These are phyloP conservation scores for Strobilomyces confusus DNA, from an alignment of 768 basidiomycete species.

Conservation along the genomic window DNA sequence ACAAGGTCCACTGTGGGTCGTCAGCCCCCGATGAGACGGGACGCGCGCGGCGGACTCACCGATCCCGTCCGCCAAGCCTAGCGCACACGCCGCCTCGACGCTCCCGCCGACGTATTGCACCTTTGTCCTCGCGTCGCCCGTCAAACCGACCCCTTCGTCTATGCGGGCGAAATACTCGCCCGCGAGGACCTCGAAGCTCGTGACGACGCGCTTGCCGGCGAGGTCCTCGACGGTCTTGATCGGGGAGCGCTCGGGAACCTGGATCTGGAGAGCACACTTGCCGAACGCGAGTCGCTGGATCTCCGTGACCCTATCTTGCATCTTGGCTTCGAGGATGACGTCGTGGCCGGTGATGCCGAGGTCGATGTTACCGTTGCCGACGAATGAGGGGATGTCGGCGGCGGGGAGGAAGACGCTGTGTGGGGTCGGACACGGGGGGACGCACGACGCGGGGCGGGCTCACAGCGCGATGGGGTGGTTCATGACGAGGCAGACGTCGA, in stretches of 20 bases:
- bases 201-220: conserved; percentile 89
- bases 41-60: conserved; percentile 44
- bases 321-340: conserved; percentile 87
- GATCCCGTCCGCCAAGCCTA: conserved; percentile 96
- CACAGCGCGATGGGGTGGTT: conserved; percentile 95
- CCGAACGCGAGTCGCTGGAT: conserved; percentile 86
- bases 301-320: conserved; percentile 75
- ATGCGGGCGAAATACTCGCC: conserved; percentile 70
- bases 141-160: conserved; percentile 52
- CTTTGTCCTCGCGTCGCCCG: conserved; percentile 59
- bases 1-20: conserved; percentile 69
- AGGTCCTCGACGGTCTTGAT: conserved; percentile 75
- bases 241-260: conserved; percentile 75
- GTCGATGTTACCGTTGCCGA: conserved; percentile 95
- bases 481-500: conserved; percentile 90
- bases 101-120: conserved; percentile 97
- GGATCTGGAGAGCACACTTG: conserved; percentile 84
- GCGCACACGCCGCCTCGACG: conserved; percentile 95
- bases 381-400: conserved; percentile 95
- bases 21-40: no score
- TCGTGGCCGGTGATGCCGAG: conserved; percentile 98
- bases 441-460: not conserved
- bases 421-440: not conserved
- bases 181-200: conserved; percentile 89
- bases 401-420: conserved; percentile 93